phyloP scores from a whole-genome alignment of 1,139 yeast species.

The Schizosaccharomyces versatilis region DNA sequence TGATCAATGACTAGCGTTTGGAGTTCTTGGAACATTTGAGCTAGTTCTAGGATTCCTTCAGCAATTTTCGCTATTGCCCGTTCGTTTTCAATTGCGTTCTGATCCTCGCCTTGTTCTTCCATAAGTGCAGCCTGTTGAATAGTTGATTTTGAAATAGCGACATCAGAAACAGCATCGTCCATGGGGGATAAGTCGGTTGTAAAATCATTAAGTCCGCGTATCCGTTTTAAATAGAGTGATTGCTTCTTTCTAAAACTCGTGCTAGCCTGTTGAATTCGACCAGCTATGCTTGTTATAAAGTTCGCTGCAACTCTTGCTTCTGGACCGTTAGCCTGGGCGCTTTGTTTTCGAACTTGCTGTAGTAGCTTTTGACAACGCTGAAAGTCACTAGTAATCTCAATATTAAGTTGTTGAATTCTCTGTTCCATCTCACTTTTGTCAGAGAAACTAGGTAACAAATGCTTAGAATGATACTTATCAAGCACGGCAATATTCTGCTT shows the following conservation, averaged over 20 bases:
- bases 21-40: conserved; percentile 80
- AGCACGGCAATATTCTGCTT: conserved; percentile 30
- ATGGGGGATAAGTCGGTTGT: conserved; percentile 1
- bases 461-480: conserved; percentile 52
- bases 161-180: conserved; percentile 17
- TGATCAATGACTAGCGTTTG: conserved; percentile 84
- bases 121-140: conserved; percentile 18
- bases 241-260: conserved; percentile 67
- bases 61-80: conserved; percentile 76
- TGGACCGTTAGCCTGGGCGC: conserved; percentile 21
- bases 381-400: conserved; percentile 32
- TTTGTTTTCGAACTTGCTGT: conserved; percentile 41
- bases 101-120: conserved; percentile 15
- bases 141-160: conserved; percentile 25
- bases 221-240: conserved; percentile 41
- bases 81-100: conserved; percentile 47
- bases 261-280: conserved; percentile 57
- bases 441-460: conserved; percentile 64
- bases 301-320: conserved; percentile 53
- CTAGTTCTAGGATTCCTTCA: conserved; percentile 78
- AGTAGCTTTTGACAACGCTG: conserved; percentile 57
- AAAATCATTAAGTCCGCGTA: conserved; percentile 3
- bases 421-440: conserved; percentile 40
- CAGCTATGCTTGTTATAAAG: conserved; percentile 65
- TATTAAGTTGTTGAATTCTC: conserved; percentile 52